A percentile compares a stretch with the other conserved stretches of the same genome.
Conservation (phyloP, 2,329 filamentous ascomycete genomes). For the Alternaria viburni region DNA sequence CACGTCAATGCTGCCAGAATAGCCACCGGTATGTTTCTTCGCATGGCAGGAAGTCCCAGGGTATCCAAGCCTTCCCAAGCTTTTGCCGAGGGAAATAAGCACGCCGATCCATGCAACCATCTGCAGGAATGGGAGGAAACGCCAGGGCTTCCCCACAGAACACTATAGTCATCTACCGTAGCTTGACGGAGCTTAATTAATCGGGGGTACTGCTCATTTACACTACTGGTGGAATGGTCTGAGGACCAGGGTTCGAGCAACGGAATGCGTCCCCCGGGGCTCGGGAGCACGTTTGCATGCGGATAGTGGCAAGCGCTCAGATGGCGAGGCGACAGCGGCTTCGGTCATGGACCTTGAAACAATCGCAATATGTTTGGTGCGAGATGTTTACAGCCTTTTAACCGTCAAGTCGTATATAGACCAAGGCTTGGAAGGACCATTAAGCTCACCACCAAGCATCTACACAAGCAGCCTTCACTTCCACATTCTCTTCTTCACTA, state of each 20-base stretch:
- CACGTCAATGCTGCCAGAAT: not conserved
- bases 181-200: constrained; percentile 7
- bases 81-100: constrained; percentile 15
- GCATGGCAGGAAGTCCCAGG: not conserved
- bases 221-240: not conserved
- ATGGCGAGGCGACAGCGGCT: not conserved
- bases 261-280: not conserved
- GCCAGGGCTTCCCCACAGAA: constrained; percentile 8
- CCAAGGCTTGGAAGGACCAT: not conserved
- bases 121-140: not conserved
- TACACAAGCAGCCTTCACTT: constrained; percentile 1
- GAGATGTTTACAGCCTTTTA: constrained; percentile 2
- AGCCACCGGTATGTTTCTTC: not conserved
- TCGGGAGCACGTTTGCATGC: not conserved
- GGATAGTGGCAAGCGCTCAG: not conserved
- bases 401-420: constrained; percentile 8
- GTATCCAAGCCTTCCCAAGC: constrained; percentile 12
- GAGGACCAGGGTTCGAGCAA: not conserved
- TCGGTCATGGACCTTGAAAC: constrained; percentile 3
- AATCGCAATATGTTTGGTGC: constrained; percentile 10
- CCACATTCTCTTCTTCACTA: not conserved
- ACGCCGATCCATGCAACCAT: not conserved
- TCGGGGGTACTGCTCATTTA: constrained; percentile 2
- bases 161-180: constrained; percentile 1
- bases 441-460: constrained; percentile 4